Evolutionary conservation across 805 yeast genomes (phyloP).

Genomic region (Blastobotrys chiropterorum): DNA sequence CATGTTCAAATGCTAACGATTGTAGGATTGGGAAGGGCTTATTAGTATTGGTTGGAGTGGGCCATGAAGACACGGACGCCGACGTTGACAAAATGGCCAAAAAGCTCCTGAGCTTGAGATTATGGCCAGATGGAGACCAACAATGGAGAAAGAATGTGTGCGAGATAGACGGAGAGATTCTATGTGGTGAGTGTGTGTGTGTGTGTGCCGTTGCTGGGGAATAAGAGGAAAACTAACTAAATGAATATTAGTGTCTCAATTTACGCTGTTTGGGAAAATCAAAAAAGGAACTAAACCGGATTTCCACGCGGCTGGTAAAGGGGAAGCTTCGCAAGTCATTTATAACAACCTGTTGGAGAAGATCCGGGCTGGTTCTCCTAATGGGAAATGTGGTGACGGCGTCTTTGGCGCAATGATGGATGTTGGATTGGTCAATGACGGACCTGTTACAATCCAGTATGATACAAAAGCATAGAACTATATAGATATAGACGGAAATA

Average conservation of each 20-base stretch:
- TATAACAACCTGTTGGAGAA: constrained; percentile 41
- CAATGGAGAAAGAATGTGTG: constrained; percentile 72
- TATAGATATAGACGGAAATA: background rate
- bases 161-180: constrained; percentile 63
- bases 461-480: constrained; percentile 47
- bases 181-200: constrained; percentile 55
- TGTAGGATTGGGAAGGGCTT: constrained; percentile 60
- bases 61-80: constrained; percentile 65
- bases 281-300: constrained; percentile 94
- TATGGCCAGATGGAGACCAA: constrained; percentile 67
- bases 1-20: background rate
- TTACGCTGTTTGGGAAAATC: constrained; percentile 79
- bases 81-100: constrained; percentile 66
- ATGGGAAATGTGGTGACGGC: constrained; percentile 72
- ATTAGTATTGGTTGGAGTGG: constrained; percentile 77
- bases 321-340: constrained; percentile 45
- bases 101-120: constrained; percentile 56
- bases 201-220: background rate
- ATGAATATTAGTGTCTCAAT: constrained; percentile 91
- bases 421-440: constrained; percentile 80
- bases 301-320: constrained; percentile 87
- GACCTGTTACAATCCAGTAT: constrained; percentile 83
- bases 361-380: constrained; percentile 22
- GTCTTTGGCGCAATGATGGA: constrained; percentile 98
- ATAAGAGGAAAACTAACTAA: too few relatives aligned